A percentile compares a stretch with the other conserved stretches of the same genome.
These are phyloP conservation scores for Xerocomus amazonicus DNA, from an alignment of 1,284 basidiomycete species.

Conservation along the genomic window DNA sequence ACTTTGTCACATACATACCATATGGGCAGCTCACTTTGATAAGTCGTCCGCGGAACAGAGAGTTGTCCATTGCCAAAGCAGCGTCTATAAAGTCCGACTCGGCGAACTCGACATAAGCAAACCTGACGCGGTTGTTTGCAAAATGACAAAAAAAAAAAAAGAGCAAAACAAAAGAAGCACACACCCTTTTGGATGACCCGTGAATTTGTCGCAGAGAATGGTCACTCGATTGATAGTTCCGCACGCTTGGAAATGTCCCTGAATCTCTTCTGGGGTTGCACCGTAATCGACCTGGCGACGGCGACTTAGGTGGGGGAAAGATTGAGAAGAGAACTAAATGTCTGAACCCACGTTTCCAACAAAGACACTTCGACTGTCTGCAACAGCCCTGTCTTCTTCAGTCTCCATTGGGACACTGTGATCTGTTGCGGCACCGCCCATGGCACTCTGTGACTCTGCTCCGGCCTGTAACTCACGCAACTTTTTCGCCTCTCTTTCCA, in stretches of 20 bases:
- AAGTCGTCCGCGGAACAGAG: constrained; percentile 87
- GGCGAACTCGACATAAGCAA: constrained; percentile 98
- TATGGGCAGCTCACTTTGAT: constrained; percentile 65
- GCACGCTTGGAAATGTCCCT: constrained; percentile 95
- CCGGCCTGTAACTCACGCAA: constrained; percentile 88
- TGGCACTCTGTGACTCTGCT: constrained; percentile 59
- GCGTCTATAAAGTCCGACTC: constrained; percentile 92
- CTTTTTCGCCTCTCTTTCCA: constrained; percentile 89
- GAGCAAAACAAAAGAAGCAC: constrained; percentile 20
- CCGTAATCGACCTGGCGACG: constrained; percentile 87
- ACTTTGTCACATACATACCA: constrained; percentile 1
- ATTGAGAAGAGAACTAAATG: constrained; percentile 5
- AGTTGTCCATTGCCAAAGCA: constrained; percentile 94
- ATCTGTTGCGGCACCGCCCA: constrained; percentile 40
- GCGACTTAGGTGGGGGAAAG: constrained; percentile 8
- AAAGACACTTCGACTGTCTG: constrained; percentile 90
- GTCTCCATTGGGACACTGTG: constrained; percentile 57
- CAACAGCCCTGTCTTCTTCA: constrained; percentile 72
- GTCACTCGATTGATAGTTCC: constrained; percentile 99
- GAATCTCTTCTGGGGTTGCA: constrained; percentile 97
- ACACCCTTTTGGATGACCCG: constrained; percentile 98
- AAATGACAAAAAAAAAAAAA: constrained; percentile 4
- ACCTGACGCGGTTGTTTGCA: constrained; percentile 48
- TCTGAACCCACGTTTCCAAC: constrained; percentile 85
- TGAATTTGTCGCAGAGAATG: constrained; percentile 99